Percentiles rank a stretch among this genome's conserved stretches.
phyloP scores from a whole-genome alignment of 2,329 filamentous ascomycete species.

The Aureobasidium sp. region DNA sequence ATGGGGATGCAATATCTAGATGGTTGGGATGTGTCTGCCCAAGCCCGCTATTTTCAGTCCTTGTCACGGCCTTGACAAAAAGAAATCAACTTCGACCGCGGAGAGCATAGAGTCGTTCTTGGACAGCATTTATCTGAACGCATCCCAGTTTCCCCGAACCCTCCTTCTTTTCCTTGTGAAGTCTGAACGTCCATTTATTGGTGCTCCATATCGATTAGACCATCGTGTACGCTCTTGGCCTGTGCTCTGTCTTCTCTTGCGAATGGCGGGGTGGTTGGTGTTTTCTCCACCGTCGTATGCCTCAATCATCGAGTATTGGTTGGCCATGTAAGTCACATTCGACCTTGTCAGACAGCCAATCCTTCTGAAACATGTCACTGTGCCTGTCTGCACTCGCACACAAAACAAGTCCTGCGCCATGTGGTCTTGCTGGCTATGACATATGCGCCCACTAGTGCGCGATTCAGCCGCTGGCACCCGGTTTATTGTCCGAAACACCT shows the following conservation, averaged over 20 bases:
- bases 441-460: conserved; percentile 1
- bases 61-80: neutral
- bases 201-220: neutral
- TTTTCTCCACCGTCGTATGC: neutral
- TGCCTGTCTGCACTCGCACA: neutral
- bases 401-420: conserved; percentile 4
- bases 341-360: neutral
- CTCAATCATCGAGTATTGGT: neutral
- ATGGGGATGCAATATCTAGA: conserved; percentile 6
- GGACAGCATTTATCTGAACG: neutral
- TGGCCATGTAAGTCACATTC: neutral
- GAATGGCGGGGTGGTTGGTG: neutral
- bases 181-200: neutral
- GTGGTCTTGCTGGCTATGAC: neutral
- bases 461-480: neutral
- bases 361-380: neutral
- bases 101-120: neutral
- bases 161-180: neutral
- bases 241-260: neutral
- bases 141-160: neutral
- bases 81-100: neutral
- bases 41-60: neutral
- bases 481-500: conserved; percentile 1
- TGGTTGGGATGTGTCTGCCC: conserved; percentile 7
- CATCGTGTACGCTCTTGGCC: neutral